Conservation (phyloP, 495 filamentous ascomycete genomes). For the Umbilicaria muhlenbergii region DNA sequence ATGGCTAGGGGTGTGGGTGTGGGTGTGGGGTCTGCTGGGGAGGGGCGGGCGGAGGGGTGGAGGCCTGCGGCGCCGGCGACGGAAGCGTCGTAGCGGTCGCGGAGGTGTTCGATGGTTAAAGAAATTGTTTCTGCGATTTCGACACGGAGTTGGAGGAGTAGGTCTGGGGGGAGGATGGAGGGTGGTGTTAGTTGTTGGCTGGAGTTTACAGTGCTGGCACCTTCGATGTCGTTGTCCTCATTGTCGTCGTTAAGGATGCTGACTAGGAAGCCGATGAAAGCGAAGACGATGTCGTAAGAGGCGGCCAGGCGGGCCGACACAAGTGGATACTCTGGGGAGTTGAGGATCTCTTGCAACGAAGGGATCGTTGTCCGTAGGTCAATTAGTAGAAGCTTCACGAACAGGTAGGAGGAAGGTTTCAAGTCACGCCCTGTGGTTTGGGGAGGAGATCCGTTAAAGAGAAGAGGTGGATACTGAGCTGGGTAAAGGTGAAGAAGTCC, state of each 20-base stretch:
- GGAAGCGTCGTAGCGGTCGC: conserved; percentile 47
- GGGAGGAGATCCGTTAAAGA: conserved; percentile 24
- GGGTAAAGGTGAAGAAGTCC: conserved; percentile 38
- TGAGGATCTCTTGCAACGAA: conserved; percentile 36
- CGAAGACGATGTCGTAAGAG: conserved; percentile 40
- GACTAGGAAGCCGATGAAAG: conserved; percentile 43
- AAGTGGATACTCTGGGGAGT: conserved; percentile 28
- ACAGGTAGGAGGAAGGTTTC: conserved; percentile 41
- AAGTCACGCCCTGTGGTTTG: conserved; percentile 9
- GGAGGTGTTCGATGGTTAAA: conserved; percentile 43
- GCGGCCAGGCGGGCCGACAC: conserved; percentile 36
- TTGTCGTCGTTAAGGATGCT: conserved; percentile 25
- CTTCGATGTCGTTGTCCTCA: conserved; percentile 4
- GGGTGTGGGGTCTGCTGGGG: conserved; percentile 13
- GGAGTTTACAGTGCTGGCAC: conserved; percentile 8
- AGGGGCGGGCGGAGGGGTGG: conserved; percentile 27
- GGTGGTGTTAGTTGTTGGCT: conserved; percentile 5
- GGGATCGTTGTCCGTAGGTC: conserved; percentile 48
- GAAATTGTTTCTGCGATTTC: conserved; percentile 42
- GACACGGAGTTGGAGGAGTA: conserved; percentile 39
- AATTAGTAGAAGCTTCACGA: conserved; percentile 42
- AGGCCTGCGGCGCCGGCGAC: conserved; percentile 36
- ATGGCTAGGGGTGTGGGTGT: conserved; percentile 23
- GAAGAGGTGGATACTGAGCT: conserved; percentile 20
- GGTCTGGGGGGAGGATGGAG: conserved; percentile 27